A percentile compares a stretch with the other conserved stretches of the same genome.
phyloP scores from a whole-genome alignment of 2,329 filamentous ascomycete genomes.

The Cordyceps militaris region DNA sequence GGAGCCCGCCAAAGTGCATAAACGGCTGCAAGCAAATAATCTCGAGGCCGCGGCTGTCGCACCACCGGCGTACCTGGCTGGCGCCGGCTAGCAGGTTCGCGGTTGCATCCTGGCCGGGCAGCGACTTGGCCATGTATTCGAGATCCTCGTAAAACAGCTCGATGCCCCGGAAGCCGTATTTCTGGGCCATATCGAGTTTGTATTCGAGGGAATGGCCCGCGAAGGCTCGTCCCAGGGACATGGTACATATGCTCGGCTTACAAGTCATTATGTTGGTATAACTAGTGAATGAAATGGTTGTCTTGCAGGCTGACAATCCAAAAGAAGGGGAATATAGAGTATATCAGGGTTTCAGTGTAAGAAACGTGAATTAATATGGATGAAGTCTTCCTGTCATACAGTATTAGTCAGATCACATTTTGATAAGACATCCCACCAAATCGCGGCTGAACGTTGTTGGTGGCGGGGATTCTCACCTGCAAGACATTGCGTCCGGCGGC shows the following conservation, averaged over 20 bases:
- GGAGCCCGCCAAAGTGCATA: slow-evolving; percentile 67
- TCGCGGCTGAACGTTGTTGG: not conserved
- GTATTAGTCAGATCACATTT: not conserved
- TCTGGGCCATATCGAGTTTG: slow-evolving; percentile 62
- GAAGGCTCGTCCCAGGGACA: slow-evolving; percentile 64
- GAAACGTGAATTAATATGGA: not conserved
- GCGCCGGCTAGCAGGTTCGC: slow-evolving; percentile 51
- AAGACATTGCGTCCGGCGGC: not conserved
- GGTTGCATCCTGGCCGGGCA: slow-evolving; percentile 28
- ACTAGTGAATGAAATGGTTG: no score
- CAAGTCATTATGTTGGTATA: not conserved
- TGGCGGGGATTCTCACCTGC: not conserved
- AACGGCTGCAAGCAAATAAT: slow-evolving; percentile 71
- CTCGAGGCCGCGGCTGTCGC: slow-evolving; percentile 44
- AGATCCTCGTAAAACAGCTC: slow-evolving; percentile 77
- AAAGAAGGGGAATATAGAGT: not conserved
- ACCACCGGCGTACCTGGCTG: slow-evolving; percentile 47
- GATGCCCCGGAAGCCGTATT: slow-evolving; percentile 60
- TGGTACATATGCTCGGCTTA: slow-evolving; percentile 63
- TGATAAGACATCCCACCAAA: not conserved
- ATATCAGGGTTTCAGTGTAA: not conserved
- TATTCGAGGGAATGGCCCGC: slow-evolving; percentile 59
- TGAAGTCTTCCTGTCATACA: not conserved
- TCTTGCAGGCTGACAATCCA: not conserved
- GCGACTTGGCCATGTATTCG: slow-evolving; percentile 46